Evolutionary conservation across 805 yeast species (phyloP), one percentile per base, ranked within the genome.

Genomic region (Candida methanosorbosa): DNA sequence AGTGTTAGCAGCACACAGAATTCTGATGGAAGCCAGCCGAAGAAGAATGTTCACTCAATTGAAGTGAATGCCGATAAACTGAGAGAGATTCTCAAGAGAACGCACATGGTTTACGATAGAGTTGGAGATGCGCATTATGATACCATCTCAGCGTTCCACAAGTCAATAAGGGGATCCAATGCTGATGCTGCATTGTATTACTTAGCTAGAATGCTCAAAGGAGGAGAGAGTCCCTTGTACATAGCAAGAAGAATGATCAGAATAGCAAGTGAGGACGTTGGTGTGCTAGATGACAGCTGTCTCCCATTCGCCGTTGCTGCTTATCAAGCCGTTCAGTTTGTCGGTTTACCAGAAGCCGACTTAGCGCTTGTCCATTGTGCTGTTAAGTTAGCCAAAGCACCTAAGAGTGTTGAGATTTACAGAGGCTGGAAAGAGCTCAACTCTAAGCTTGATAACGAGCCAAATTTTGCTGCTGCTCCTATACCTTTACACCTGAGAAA

Each of bases 301-400:
- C 59, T 92, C 29, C 95, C 96, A 2, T 80, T 92, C 60, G 92
- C 95, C 1, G 68, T 82, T 3, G 78, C 96, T 0, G 74, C 94
- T 0, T 84, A 83, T 54, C 84, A 85, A 29, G 86, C 97, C 0
- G 79, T 84, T 3, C 87, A 85, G 61, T 83, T 82, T 56, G 71
- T 92, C 16, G 99, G 98, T 0, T 65, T 92, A 70, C 98, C 98
- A 0, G 98, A 92, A 50, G 90, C 92, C 3, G 95, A 88, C 52
- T 66, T 84, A 18, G 77, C 86, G 6, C 59, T 92, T 29, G 97
- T 87, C 0, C 97, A 92, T 46, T 87, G 96, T 57, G 88, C 94
- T 1, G 86, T 82, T n/a, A 83, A 88, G 45, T 62, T 92, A 18
- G 94, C 97, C 0, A 60, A 75, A 35, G 94, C 97, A 0, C 75